Percentiles rank a stretch among this genome's conserved stretches.
Conservation (phyloP, 345 rosid genomes). For the Gossypium raimondii region DNA sequence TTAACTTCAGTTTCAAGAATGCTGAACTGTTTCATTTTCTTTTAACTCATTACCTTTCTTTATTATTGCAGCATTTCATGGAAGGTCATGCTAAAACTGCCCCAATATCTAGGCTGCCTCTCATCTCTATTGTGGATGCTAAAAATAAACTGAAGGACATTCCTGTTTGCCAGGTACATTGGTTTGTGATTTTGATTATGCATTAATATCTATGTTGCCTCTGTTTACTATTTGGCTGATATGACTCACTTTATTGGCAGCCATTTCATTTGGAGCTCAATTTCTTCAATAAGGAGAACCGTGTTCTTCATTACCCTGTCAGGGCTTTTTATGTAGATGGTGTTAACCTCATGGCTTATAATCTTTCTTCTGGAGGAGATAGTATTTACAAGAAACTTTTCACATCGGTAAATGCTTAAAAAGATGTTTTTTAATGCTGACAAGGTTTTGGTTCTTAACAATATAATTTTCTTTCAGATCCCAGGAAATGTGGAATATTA, state of each 20-base stretch:
- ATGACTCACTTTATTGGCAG: conserved; percentile 46
- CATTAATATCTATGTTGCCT: conserved; percentile 12
- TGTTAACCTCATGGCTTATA: conserved; percentile 78
- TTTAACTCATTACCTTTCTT: conserved; percentile 19
- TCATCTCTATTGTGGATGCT: conserved; percentile 62
- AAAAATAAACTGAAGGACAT: conserved; percentile 77
- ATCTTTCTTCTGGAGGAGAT: conserved; percentile 82
- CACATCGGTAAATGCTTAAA: conserved; percentile 54
- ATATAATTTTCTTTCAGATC: conserved; percentile 48
- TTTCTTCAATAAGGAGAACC: conserved; percentile 87
- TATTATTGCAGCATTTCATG: conserved; percentile 79
- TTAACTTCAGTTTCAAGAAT: not conserved
- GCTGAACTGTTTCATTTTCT: not conserved
- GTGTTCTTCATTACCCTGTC: conserved; percentile 95
- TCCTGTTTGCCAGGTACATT: conserved; percentile 81
- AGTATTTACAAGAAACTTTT: conserved; percentile 78
- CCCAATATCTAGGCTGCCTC: conserved; percentile 90
- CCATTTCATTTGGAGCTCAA: conserved; percentile 97
- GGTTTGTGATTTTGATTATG: conserved; percentile 16
- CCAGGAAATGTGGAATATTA: conserved; percentile 78
- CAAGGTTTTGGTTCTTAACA: conserved; percentile 6
- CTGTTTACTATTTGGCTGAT: conserved; percentile 29
- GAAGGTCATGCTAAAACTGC: conserved; percentile 95
- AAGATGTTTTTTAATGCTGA: conserved; percentile 9
- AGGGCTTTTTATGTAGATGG: conserved; percentile 92